These are phyloP conservation scores for Xylaria polymorpha DNA, from an alignment of 2,329 filamentous ascomycete species.

Conservation along the genomic window DNA sequence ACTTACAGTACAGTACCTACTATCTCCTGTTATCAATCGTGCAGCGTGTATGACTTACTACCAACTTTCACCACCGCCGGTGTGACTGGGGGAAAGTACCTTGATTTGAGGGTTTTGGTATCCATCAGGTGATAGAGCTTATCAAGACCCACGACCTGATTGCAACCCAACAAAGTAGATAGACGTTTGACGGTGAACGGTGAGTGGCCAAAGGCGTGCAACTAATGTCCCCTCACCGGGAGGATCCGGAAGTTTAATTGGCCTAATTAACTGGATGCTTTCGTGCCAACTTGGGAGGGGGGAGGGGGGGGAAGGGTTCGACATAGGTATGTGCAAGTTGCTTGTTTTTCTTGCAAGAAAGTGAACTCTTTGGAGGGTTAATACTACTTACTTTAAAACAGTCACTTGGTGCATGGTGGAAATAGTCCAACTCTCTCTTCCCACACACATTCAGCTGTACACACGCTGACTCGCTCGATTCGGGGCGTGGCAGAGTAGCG, in stretches of 20 bases:
- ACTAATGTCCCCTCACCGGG: constrained; percentile 25
- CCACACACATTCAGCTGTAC: constrained; percentile 3
- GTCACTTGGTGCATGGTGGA: neutral
- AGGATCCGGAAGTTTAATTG: constrained; percentile 25
- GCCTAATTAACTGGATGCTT: constrained; percentile 4
- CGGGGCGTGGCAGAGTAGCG: constrained; percentile 15
- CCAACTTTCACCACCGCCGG: constrained; percentile 23
- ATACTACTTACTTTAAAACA: constrained; percentile 3
- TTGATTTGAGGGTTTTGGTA: constrained; percentile 27
- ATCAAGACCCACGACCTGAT: constrained; percentile 31
- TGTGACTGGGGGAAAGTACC: constrained; percentile 34
- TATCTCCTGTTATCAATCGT: constrained; percentile 4
- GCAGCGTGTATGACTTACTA: constrained; percentile 1
- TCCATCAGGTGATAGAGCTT: constrained; percentile 40
- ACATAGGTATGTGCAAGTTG: constrained; percentile 9
- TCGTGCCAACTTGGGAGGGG: neutral
- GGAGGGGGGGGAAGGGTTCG: neutral
- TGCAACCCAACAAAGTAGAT: constrained; percentile 31
- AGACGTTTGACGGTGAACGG: constrained; percentile 15
- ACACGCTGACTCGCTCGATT: constrained; percentile 8
- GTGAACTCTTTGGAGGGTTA: constrained; percentile 12
- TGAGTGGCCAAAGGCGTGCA: constrained; percentile 6
- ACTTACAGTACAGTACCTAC: too few species aligned
- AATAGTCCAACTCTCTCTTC: neutral
- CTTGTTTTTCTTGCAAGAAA: constrained; percentile 21